Conservation (phyloP, 129 eudicot genomes). For the Pittosporum tobira region DNA sequence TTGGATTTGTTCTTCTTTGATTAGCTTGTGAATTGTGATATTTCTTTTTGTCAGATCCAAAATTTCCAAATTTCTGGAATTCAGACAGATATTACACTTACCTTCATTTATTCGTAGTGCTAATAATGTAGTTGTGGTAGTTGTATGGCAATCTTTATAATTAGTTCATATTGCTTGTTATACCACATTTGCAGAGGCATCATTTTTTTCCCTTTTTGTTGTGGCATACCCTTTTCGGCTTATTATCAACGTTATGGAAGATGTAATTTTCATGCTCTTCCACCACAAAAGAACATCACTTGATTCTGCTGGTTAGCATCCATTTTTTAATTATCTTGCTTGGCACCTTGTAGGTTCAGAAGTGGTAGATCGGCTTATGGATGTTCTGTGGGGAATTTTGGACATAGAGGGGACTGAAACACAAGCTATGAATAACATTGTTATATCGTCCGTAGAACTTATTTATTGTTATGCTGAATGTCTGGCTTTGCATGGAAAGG, state of each 20-base stretch:
- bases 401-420: slow-evolving; percentile 92
- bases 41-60: neutral
- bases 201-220: too few relatives aligned
- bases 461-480: slow-evolving; percentile 98
- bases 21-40: neutral
- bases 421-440: slow-evolving; percentile 94
- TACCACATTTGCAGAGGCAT: too few relatives aligned
- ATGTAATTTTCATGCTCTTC: neutral
- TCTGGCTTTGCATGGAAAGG: slow-evolving; percentile 73
- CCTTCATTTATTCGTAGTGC: too few relatives aligned
- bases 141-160: too few relatives aligned
- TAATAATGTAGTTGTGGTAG: too few relatives aligned
- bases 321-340: neutral
- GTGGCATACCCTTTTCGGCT: too few relatives aligned
- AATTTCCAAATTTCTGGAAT: too few relatives aligned
- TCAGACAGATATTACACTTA: too few relatives aligned
- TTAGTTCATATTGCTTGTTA: too few relatives aligned
- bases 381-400: slow-evolving; percentile 97
- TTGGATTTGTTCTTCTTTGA: neutral
- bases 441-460: slow-evolving; percentile 83
- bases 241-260: neutral
- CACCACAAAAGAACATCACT: neutral
- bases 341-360: slow-evolving; percentile 63
- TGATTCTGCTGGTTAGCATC: neutral
- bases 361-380: slow-evolving; percentile 95